Evolutionary conservation across 768 basidiomycete genomes (phyloP).

Genomic region (Podaxis mareebaensis): DNA sequence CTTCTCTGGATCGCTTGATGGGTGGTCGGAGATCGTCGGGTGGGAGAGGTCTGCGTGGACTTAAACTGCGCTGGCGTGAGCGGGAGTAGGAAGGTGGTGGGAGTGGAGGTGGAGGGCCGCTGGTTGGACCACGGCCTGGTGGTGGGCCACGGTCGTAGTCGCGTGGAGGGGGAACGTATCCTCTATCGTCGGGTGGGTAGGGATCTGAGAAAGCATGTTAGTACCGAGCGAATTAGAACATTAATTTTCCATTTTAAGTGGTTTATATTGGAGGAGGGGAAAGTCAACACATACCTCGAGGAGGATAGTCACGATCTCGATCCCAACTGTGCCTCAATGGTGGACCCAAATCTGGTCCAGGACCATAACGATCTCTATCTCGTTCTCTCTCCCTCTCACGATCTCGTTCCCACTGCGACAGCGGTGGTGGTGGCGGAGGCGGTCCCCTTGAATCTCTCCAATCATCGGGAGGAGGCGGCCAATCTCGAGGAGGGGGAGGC

Average conservation of each 20-base stretch:
- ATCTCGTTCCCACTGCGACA: constrained; percentile 11
- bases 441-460: constrained; percentile 7
- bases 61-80: neutral
- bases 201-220: neutral
- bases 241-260: too few relatives aligned
- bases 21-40: neutral
- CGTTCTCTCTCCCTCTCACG: constrained; percentile 10
- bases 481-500: constrained; percentile 31
- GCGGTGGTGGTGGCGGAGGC: constrained; percentile 13
- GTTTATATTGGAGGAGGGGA: neutral
- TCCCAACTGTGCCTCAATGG: neutral
- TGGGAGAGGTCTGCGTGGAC: neutral
- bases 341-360: neutral
- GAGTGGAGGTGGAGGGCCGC: neutral
- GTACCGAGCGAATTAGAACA: neutral
- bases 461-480: constrained; percentile 28
- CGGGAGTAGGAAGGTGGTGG: neutral
- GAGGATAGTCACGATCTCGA: neutral
- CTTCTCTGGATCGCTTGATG: neutral
- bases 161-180: neutral
- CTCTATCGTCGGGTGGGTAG: neutral
- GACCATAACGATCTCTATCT: neutral
- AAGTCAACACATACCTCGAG: neutral
- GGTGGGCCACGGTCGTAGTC: neutral
- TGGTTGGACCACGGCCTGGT: neutral